Conservation (phyloP, 1,284 basidiomycete genomes). For the Moesziomyces sp. region DNA sequence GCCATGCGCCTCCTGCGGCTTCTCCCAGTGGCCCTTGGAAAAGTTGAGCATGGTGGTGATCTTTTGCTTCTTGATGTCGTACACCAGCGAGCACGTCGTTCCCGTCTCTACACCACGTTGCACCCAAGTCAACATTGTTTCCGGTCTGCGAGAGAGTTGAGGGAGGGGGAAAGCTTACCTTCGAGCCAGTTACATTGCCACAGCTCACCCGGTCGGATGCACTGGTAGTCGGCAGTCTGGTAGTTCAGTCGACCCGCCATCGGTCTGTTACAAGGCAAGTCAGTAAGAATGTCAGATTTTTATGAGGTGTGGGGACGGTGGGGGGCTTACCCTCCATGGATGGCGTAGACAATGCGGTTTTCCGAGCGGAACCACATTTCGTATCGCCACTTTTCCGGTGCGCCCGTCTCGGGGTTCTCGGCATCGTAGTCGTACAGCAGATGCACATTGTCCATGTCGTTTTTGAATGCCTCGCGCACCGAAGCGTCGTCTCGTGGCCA, state of each 20-base stretch:
- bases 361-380: constrained; percentile 65
- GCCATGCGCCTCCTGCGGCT: constrained; percentile 62
- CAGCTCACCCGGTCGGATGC: constrained; percentile 56
- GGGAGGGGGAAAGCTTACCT: constrained; percentile 6
- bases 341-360: constrained; percentile 64
- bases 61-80: constrained; percentile 58
- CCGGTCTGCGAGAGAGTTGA: too few relatives aligned
- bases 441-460: constrained; percentile 45
- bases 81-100: constrained; percentile 63
- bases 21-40: constrained; percentile 64
- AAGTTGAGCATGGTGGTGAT: constrained; percentile 67
- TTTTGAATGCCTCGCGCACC: constrained; percentile 27
- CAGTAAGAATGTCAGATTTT: too few relatives aligned
- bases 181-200: constrained; percentile 66
- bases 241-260: constrained; percentile 66
- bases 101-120: constrained; percentile 52
- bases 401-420: constrained; percentile 50
- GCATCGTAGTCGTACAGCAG: constrained; percentile 53
- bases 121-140: background rate
- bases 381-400: constrained; percentile 58
- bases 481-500: constrained; percentile 40
- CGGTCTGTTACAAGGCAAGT: constrained; percentile 15
- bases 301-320: too few relatives aligned
- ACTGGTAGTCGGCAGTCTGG: constrained; percentile 64
- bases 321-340: constrained; percentile 47